These are phyloP conservation scores for Aspergillus sp. DNA, from an alignment of 2,329 filamentous ascomycete species.

Conservation along the genomic window DNA sequence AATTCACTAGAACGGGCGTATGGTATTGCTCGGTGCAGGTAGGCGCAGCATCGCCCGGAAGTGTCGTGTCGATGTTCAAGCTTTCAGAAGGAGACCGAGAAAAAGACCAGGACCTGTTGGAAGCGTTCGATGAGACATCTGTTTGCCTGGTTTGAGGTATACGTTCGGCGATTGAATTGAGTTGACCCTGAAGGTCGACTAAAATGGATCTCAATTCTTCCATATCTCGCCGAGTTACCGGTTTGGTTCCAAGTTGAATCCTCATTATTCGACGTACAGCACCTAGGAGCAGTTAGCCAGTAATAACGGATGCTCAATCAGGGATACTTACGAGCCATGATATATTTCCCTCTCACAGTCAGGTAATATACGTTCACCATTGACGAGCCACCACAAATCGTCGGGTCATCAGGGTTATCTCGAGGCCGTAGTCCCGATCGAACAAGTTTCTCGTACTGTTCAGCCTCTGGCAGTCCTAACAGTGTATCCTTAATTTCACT, in stretches of 20 bases:
- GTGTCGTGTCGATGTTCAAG: slow-evolving; percentile 32
- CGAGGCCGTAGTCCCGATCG: slow-evolving; percentile 36
- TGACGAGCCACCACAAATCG: slow-evolving; percentile 44
- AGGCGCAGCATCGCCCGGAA: slow-evolving; percentile 41
- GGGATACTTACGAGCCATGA: slow-evolving; percentile 47
- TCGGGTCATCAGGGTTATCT: slow-evolving; percentile 48
- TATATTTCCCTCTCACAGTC: slow-evolving; percentile 50
- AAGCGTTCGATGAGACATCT: slow-evolving; percentile 26
- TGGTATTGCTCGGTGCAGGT: slow-evolving; percentile 50
- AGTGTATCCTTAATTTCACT: slow-evolving; percentile 54
- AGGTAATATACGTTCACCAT: slow-evolving; percentile 51
- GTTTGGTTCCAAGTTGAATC: slow-evolving; percentile 51
- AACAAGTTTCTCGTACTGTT: slow-evolving; percentile 42
- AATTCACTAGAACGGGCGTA: slow-evolving; percentile 46
- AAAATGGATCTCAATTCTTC: slow-evolving; percentile 49
- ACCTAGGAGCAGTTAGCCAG: slow-evolving; percentile 29
- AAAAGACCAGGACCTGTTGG: slow-evolving; percentile 31
- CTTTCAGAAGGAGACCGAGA: slow-evolving; percentile 34
- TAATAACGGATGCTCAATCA: background rate
- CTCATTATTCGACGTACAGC: slow-evolving; percentile 49
- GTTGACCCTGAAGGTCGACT: slow-evolving; percentile 45
- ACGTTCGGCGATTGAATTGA: slow-evolving; percentile 48
- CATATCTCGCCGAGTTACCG: slow-evolving; percentile 49
- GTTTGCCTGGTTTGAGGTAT: slow-evolving; percentile 42
- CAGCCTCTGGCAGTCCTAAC: slow-evolving; percentile 43